Conservation (phyloP, 805 yeast genomes). For the Candida hungchunana region DNA sequence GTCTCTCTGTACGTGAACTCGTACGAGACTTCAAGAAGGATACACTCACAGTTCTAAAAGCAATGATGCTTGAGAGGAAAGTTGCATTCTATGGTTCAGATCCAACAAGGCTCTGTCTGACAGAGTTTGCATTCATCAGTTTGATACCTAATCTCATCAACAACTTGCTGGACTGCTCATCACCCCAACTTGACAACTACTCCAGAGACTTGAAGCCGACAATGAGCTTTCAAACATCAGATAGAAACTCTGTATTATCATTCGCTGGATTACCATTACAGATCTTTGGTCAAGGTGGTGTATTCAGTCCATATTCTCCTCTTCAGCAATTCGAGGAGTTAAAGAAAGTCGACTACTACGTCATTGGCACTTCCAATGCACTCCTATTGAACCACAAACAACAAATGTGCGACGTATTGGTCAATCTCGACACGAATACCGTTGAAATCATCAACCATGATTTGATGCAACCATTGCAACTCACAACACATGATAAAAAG, state of each 20-base stretch:
- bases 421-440: constrained; percentile 54
- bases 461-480: constrained; percentile 40
- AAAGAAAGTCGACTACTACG: constrained; percentile 54
- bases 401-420: constrained; percentile 62
- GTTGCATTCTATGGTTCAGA: constrained; percentile 75
- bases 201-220: constrained; percentile 51
- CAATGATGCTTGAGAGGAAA: constrained; percentile 68
- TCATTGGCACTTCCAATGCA: constrained; percentile 87
- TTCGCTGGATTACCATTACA: constrained; percentile 89
- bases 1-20: constrained; percentile 65
- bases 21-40: constrained; percentile 55
- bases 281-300: constrained; percentile 78
- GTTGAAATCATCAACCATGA: constrained; percentile 44
- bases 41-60: constrained; percentile 66
- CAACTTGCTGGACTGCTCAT: constrained; percentile 71
- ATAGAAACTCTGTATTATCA: constrained; percentile 67
- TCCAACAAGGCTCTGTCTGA: constrained; percentile 73
- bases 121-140: constrained; percentile 80
- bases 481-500: constrained; percentile 61
- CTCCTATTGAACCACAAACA: constrained; percentile 62
- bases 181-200: constrained; percentile 61
- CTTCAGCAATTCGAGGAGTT: constrained; percentile 84
- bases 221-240: constrained; percentile 68
- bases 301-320: constrained; percentile 93
- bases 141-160: constrained; percentile 77